phyloP scores from a whole-genome alignment of 1,284 basidiomycete species.

The Pseudozyma flocculosa region DNA sequence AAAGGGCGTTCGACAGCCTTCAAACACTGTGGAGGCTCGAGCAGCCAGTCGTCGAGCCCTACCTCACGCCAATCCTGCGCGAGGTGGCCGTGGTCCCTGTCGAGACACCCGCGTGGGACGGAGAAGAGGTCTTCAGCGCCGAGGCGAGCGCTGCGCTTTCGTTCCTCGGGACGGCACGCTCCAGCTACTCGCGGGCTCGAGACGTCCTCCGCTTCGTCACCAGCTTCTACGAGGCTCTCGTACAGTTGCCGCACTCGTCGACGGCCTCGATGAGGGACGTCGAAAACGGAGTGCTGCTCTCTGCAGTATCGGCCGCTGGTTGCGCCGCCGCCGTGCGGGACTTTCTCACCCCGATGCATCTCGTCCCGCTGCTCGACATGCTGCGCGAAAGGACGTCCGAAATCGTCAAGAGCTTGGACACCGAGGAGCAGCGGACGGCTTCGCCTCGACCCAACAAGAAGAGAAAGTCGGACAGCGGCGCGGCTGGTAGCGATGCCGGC shows the following conservation, averaged over 20 bases:
- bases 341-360: conserved; percentile 22
- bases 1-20: conserved; percentile 13
- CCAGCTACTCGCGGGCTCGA: conserved; percentile 15
- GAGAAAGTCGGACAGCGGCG: not conserved
- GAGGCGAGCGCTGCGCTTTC: conserved; percentile 15
- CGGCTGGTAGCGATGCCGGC: no score
- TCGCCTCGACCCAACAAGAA: conserved; percentile 3
- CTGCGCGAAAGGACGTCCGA: conserved; percentile 3
- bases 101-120: conserved; percentile 8
- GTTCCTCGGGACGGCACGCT: conserved; percentile 16
- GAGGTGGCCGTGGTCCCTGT: conserved; percentile 14
- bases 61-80: conserved; percentile 14
- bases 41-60: conserved; percentile 18
- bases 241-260: conserved; percentile 1
- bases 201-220: conserved; percentile 19
- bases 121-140: conserved; percentile 6
- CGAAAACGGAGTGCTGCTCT: conserved; percentile 10
- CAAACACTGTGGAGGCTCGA: conserved; percentile 29
- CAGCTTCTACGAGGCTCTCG: conserved; percentile 9
- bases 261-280: not conserved
- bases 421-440: conserved; percentile 11
- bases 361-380: conserved; percentile 14
- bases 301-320: conserved; percentile 23
- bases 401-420: not conserved
- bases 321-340: conserved; percentile 22